A percentile compares a stretch with the other conserved stretches of the same genome.
Conservation (phyloP, 306 rosid genomes). For the Acacia confusa region DNA sequence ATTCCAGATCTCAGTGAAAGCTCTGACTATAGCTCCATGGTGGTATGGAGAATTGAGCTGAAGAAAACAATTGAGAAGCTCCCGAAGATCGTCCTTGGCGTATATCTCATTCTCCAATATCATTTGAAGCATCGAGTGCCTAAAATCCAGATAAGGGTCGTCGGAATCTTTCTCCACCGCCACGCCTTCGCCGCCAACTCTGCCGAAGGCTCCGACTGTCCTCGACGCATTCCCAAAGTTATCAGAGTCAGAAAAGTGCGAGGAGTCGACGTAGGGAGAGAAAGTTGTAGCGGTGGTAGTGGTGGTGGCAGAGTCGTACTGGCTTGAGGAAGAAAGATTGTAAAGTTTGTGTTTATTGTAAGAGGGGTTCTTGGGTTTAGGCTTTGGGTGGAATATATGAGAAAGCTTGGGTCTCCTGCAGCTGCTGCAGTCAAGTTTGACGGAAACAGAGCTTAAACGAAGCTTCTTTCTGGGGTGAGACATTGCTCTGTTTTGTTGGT, state of each 20-base stretch:
- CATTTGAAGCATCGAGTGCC: conserved; percentile 93
- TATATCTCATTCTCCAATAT: conserved; percentile 87
- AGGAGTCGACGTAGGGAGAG: conserved; percentile 42
- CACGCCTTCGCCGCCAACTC: conserved; percentile 71
- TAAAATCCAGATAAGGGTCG: conserved; percentile 85
- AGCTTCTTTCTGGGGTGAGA: conserved; percentile 51
- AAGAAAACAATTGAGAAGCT: conserved; percentile 80
- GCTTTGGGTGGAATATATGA: conserved; percentile 49
- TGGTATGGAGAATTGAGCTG: conserved; percentile 73
- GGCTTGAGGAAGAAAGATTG: conserved; percentile 32
- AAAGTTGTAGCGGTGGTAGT: conserved; percentile 29
- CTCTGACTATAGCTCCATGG: conserved; percentile 77
- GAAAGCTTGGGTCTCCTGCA: conserved; percentile 63
- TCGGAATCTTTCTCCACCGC: conserved; percentile 93
- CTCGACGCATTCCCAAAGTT: conserved; percentile 20
- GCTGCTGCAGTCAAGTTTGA: conserved; percentile 65
- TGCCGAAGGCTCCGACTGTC: conserved; percentile 54
- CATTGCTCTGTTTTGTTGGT: conserved; percentile 45
- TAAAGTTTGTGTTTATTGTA: conserved; percentile 31
- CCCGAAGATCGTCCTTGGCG: conserved; percentile 68
- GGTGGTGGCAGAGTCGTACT: conserved; percentile 29
- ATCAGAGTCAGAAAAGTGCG: conserved; percentile 27
- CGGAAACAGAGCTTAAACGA: conserved; percentile 47
- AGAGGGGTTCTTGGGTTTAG: conserved; percentile 42
- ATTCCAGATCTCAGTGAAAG: conserved; percentile 93